Conservation (phyloP, 2,329 filamentous ascomycete genomes). For the Fusarium nodosum region DNA sequence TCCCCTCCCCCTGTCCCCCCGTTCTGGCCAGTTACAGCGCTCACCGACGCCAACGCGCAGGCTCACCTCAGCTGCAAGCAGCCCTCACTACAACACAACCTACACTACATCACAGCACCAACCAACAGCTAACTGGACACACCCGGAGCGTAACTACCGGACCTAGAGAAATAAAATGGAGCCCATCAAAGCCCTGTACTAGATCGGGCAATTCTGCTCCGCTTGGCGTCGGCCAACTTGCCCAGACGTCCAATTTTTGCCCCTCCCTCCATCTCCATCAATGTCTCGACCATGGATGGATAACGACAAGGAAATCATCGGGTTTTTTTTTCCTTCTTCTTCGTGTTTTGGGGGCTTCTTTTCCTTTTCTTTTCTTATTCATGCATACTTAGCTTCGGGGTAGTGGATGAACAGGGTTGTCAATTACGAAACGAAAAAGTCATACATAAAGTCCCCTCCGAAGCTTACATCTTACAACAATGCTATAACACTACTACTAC, state of each 20-base stretch:
- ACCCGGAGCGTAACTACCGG: constrained; percentile 1
- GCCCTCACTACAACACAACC: background rate
- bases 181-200: background rate
- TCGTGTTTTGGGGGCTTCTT: background rate
- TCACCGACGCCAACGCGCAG: background rate
- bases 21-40: background rate
- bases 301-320: constrained; percentile 19
- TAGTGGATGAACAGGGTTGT: background rate
- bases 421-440: background rate
- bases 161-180: background rate
- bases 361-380: background rate
- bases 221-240: constrained; percentile 37
- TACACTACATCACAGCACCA: background rate
- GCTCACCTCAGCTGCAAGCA: background rate
- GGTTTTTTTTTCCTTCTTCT: background rate
- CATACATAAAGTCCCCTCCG: background rate
- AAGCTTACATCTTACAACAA: background rate
- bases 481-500: background rate
- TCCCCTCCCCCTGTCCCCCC: background rate
- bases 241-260: background rate
- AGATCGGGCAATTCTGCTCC: constrained; percentile 19
- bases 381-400: constrained; percentile 2
- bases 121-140: no score
- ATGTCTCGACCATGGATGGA: constrained; percentile 1
- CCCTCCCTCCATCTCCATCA: constrained; percentile 4